Conservation (phyloP, 208 protist species). For the Phytomonas francai region DNA sequence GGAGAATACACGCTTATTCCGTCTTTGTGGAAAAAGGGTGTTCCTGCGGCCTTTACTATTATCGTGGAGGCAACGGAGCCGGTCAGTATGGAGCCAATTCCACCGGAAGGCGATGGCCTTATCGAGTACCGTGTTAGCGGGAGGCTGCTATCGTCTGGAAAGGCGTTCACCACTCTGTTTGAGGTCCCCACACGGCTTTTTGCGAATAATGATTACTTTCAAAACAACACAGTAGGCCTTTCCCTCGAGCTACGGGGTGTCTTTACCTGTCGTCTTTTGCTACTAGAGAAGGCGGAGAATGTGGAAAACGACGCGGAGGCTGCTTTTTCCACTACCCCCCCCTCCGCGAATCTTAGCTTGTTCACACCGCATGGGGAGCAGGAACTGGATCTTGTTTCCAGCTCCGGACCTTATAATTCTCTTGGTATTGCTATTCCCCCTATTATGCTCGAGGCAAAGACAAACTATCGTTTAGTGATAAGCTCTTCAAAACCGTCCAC, state of each 20-base stretch:
- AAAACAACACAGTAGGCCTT: constrained; percentile 47
- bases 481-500: constrained; percentile 25
- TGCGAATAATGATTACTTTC: constrained; percentile 43
- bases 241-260: constrained; percentile 18
- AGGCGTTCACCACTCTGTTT: constrained; percentile 9
- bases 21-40: constrained; percentile 49
- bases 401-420: constrained; percentile 35
- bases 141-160: constrained; percentile 18
- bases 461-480: constrained; percentile 51
- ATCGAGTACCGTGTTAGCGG: constrained; percentile 31
- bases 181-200: constrained; percentile 20
- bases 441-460: constrained; percentile 34
- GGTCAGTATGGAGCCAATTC: constrained; percentile 27
- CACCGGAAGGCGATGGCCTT: constrained; percentile 38
- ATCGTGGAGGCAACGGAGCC: constrained; percentile 62
- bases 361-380: constrained; percentile 34
- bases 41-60: constrained; percentile 44
- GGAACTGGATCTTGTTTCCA: constrained; percentile 51
- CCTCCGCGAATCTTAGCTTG: constrained; percentile 40
- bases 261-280: constrained; percentile 39
- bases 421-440: constrained; percentile 34
- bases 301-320: constrained; percentile 20
- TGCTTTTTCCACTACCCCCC: constrained; percentile 1
- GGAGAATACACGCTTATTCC: constrained; percentile 70
- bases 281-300: constrained; percentile 28